phyloP scores from a whole-genome alignment of 441 rosid genomes.

The Croton setiger region DNA sequence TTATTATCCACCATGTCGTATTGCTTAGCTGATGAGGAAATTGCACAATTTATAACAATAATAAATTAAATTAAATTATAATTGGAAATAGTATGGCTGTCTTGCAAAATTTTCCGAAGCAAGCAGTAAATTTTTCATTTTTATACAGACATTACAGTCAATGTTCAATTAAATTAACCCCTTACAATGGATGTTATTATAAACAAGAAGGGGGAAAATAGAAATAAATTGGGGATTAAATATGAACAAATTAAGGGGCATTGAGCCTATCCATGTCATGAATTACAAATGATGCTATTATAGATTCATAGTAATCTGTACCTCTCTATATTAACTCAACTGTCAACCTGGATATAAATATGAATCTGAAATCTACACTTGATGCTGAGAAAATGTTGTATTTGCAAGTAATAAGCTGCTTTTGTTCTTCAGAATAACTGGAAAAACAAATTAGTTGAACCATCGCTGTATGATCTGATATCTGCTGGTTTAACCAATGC shows the following conservation, averaged over 20 bases:
- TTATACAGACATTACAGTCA: neutral
- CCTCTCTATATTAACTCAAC: neutral
- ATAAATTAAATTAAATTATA: too few relatives aligned
- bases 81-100: too few relatives aligned
- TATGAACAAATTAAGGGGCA: neutral
- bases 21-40: too few relatives aligned
- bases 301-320: neutral
- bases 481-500: slow-evolving; percentile 57
- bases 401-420: neutral
- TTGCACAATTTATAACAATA: too few relatives aligned
- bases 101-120: too few relatives aligned
- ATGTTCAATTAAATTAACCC: neutral
- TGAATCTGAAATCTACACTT: neutral
- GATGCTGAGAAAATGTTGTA: neutral
- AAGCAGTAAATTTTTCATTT: neutral
- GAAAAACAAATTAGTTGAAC: slow-evolving; percentile 59
- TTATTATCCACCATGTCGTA: too few relatives aligned
- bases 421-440: slow-evolving; percentile 38
- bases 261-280: neutral
- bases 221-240: too few relatives aligned
- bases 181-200: neutral
- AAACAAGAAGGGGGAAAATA: too few relatives aligned
- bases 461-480: slow-evolving; percentile 56
- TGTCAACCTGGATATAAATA: neutral
- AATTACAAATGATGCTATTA: neutral